phyloP scores from a whole-genome alignment of 2,329 filamentous ascomycete species.

The Botryotinia calthae region DNA sequence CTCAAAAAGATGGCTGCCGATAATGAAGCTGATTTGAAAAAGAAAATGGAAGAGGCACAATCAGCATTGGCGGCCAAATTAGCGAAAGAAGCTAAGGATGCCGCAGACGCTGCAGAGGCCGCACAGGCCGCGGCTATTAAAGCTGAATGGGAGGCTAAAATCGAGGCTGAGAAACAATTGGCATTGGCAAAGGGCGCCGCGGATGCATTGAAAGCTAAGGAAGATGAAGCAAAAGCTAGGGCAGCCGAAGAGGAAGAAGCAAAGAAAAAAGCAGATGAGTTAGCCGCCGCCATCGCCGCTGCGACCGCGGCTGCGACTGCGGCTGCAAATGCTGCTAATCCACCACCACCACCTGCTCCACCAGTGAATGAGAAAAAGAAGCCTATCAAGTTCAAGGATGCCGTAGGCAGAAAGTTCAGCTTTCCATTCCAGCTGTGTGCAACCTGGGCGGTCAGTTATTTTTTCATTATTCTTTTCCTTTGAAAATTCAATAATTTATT shows the following conservation, averaged over 20 bases:
- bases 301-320: slow-evolving; percentile 47
- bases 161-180: slow-evolving; percentile 34
- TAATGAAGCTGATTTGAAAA: slow-evolving; percentile 20
- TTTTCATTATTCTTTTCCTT: not conserved
- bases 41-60: slow-evolving; percentile 21
- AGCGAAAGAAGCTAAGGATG: slow-evolving; percentile 35
- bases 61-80: slow-evolving; percentile 16
- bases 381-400: slow-evolving; percentile 88
- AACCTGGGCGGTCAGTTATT: slow-evolving; percentile 70
- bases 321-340: slow-evolving; percentile 9
- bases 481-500: slow-evolving; percentile 27
- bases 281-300: slow-evolving; percentile 34
- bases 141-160: slow-evolving; percentile 47
- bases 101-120: slow-evolving; percentile 34
- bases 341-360: slow-evolving; percentile 14
- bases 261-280: slow-evolving; percentile 37
- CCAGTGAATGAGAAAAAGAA: slow-evolving; percentile 45
- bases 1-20: slow-evolving; percentile 39
- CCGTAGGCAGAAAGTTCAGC: slow-evolving; percentile 85
- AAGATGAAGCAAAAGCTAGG: slow-evolving; percentile 44
- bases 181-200: slow-evolving; percentile 32
- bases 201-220: slow-evolving; percentile 34
- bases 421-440: slow-evolving; percentile 85
- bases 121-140: slow-evolving; percentile 44
- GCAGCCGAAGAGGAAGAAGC: slow-evolving; percentile 51